A percentile compares a stretch with the other conserved stretches of the same genome.
Conservation (phyloP, 2,329 filamentous ascomycete genomes). For the Xylaria arbuscula region DNA sequence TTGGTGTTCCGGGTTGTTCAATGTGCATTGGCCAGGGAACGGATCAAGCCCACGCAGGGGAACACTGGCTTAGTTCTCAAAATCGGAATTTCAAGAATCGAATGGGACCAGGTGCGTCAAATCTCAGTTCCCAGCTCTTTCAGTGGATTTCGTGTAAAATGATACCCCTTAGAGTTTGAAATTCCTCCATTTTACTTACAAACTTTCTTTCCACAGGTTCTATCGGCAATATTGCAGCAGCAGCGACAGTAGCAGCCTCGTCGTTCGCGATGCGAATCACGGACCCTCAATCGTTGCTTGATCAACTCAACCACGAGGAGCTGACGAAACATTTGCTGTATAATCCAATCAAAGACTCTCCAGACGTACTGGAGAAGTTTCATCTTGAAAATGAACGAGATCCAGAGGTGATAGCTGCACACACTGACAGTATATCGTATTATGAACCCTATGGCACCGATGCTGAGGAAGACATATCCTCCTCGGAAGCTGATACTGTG, state of each 20-base stretch:
- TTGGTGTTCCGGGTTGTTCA: constrained; percentile 57
- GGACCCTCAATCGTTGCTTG: constrained; percentile 34
- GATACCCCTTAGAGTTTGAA: not conserved
- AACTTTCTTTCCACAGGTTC: constrained; percentile 47
- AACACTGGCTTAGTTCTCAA: constrained; percentile 59
- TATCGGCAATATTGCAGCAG: constrained; percentile 58
- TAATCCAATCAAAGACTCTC: constrained; percentile 19
- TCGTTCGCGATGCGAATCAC: constrained; percentile 58
- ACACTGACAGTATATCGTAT: not conserved
- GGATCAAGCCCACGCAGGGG: constrained; percentile 55
- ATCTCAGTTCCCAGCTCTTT: not conserved
- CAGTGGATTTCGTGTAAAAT: not conserved
- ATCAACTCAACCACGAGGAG: constrained; percentile 46
- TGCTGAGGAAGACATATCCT: not conserved
- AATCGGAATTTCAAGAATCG: constrained; percentile 60
- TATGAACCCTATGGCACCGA: constrained; percentile 19
- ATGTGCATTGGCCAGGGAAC: constrained; percentile 58
- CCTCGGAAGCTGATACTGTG: not conserved
- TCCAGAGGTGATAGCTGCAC: not conserved
- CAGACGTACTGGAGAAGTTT: constrained; percentile 14
- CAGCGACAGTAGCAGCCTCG: constrained; percentile 59
- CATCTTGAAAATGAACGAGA: constrained; percentile 22
- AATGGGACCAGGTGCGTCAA: constrained; percentile 54
- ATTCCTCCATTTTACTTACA: not conserved
- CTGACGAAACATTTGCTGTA: constrained; percentile 40